Evolutionary conservation across 352 stramenopile species (phyloP).

Genomic region (Globisporangium canariense): DNA sequence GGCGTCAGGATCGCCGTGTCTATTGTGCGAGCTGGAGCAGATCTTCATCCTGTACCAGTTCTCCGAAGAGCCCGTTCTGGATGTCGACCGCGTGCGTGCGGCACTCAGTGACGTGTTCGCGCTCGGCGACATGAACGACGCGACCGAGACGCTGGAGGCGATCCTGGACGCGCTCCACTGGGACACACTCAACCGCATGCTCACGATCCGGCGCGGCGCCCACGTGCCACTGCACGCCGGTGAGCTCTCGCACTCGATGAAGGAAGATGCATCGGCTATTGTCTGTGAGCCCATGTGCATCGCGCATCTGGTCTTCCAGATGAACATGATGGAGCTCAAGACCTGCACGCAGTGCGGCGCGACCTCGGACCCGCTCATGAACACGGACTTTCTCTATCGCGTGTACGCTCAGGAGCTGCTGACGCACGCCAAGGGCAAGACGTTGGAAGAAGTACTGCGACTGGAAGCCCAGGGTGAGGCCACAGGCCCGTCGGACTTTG

Average conservation of each 20-base stretch:
- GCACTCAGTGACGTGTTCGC: constrained; percentile 63
- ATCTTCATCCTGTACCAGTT: constrained; percentile 87
- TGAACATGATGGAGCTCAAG: constrained; percentile 84
- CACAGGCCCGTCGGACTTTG: constrained; percentile 5
- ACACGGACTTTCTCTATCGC: constrained; percentile 81
- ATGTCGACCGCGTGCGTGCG: constrained; percentile 67
- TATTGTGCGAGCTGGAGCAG: constrained; percentile 83
- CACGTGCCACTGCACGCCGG: constrained; percentile 15
- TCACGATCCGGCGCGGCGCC: constrained; percentile 36
- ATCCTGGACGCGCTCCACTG: constrained; percentile 77
- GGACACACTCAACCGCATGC: constrained; percentile 78
- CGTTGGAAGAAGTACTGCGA: constrained; percentile 56
- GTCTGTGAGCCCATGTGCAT: constrained; percentile 80
- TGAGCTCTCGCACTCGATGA: constrained; percentile 50
- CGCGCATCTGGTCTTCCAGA: constrained; percentile 80
- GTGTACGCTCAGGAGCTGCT: constrained; percentile 78
- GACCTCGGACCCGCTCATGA: constrained; percentile 75
- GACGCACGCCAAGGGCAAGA: constrained; percentile 23
- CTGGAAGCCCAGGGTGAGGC: constrained; percentile 41
- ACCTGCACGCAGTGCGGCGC: constrained; percentile 54
- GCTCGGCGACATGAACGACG: constrained; percentile 84
- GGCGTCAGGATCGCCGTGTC: constrained; percentile 27
- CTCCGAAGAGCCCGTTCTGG: constrained; percentile 66
- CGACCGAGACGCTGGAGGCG: constrained; percentile 78
- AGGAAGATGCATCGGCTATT: constrained; percentile 58